A percentile compares a stretch with the other conserved stretches of the same genome.
Conservation (phyloP, 768 basidiomycete species). For the Boletales sp. region DNA sequence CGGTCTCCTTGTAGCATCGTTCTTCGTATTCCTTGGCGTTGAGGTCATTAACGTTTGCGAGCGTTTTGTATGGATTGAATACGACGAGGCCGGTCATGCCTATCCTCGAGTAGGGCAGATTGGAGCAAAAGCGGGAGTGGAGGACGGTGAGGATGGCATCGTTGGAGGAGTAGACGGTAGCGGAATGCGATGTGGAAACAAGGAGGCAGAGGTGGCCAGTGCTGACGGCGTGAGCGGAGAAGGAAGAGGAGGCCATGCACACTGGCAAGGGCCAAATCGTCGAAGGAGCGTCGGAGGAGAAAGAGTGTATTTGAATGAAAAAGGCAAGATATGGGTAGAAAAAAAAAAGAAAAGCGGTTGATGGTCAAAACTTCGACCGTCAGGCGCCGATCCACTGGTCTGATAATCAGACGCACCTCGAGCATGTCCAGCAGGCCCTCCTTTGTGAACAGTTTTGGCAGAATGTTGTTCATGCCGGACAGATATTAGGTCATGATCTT, state of each 20-base stretch:
- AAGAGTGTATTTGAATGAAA: constrained; percentile 6
- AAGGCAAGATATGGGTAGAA: background rate
- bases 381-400: background rate
- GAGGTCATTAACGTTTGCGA: constrained; percentile 78
- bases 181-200: constrained; percentile 63
- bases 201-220: constrained; percentile 78
- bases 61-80: constrained; percentile 81
- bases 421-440: constrained; percentile 88
- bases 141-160: constrained; percentile 79
- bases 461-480: constrained; percentile 90
- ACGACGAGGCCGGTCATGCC: constrained; percentile 68
- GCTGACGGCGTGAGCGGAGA: constrained; percentile 51
- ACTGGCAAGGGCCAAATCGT: constrained; percentile 29
- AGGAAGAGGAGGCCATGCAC: constrained; percentile 30
- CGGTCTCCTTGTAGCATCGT: constrained; percentile 75
- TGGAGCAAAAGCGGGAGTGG: constrained; percentile 81
- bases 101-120: constrained; percentile 78
- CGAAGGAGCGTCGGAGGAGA: constrained; percentile 27
- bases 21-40: constrained; percentile 84
- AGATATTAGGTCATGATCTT: constrained; percentile 81
- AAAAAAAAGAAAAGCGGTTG: constrained; percentile 7
- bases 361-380: constrained; percentile 1
- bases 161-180: constrained; percentile 81
- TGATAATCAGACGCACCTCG: constrained; percentile 49
- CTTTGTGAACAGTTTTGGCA: constrained; percentile 97